A percentile compares a stretch with the other conserved stretches of the same genome.
Evolutionary conservation across 441 rosid species (phyloP).

Genomic region (Flueggea neowawraea): DNA sequence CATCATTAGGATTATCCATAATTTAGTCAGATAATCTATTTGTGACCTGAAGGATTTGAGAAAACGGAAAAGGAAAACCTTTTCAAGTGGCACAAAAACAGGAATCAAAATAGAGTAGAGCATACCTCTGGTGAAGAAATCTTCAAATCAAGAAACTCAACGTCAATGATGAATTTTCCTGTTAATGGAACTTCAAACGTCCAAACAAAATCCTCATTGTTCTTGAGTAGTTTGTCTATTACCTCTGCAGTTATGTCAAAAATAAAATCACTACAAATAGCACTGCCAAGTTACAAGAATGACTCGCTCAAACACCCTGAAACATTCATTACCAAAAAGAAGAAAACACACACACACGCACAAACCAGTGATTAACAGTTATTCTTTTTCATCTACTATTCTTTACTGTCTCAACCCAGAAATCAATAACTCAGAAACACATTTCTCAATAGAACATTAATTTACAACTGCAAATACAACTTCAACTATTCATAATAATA

Average conservation of each 20-base stretch:
- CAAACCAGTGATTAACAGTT: too few species aligned
- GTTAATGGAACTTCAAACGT: slow-evolving; percentile 67
- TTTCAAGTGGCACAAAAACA: too few species aligned
- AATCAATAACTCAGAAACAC: too few species aligned
- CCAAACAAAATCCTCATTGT: slow-evolving; percentile 81
- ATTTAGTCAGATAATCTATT: too few species aligned
- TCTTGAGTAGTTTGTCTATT: slow-evolving; percentile 71
- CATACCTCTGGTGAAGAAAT: slow-evolving; percentile 61
- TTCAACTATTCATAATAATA: too few species aligned
- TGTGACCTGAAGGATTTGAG: too few species aligned
- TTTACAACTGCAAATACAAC: too few species aligned
- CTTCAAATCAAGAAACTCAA: slow-evolving; percentile 85
- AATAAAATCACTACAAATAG: neutral
- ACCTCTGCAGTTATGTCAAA: slow-evolving; percentile 42
- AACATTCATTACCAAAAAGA: neutral
- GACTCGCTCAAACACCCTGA: neutral
- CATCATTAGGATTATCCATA: neutral
- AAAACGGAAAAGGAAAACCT: too few species aligned
- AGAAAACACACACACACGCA: neutral
- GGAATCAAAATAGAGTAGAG: slow-evolving; percentile 6
- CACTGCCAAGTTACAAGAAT: neutral
- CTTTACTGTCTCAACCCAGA: too few species aligned
- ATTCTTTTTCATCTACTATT: too few species aligned
- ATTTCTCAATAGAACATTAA: too few species aligned
- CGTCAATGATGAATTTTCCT: slow-evolving; percentile 82